These are phyloP conservation scores for Cyberlindnera japonica DNA, from an alignment of 805 yeast genomes.

Conservation along the genomic window DNA sequence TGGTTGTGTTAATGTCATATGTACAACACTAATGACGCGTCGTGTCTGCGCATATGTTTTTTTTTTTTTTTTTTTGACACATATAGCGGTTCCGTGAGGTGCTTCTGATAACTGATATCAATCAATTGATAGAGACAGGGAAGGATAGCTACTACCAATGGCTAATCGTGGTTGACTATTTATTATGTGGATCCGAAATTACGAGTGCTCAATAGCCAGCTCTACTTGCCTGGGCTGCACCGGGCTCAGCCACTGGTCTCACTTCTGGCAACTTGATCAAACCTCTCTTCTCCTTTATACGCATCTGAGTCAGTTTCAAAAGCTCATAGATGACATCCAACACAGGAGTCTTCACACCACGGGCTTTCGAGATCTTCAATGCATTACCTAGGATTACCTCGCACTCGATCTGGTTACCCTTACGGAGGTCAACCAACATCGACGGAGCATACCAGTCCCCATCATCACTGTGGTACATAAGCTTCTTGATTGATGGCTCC, in stretches of 20 bases:
- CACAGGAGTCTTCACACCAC: slow-evolving; percentile 54
- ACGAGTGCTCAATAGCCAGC: slow-evolving; percentile 2
- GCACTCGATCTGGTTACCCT: slow-evolving; percentile 65
- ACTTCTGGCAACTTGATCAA: slow-evolving; percentile 39
- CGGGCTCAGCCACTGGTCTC: slow-evolving; percentile 30
- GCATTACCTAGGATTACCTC: slow-evolving; percentile 72
- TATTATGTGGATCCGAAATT: no score
- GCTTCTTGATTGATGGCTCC: slow-evolving; percentile 44
- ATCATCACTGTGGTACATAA: slow-evolving; percentile 55
- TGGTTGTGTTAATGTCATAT: no score
- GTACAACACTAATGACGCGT: no score
- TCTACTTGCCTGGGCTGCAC: slow-evolving; percentile 5
- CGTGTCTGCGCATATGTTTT: no score
- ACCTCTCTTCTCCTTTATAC: slow-evolving; percentile 56
- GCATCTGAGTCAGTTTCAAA: slow-evolving; percentile 58
- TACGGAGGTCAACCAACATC: slow-evolving; percentile 65
- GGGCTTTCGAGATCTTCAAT: slow-evolving; percentile 44
- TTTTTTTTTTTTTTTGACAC: no score
- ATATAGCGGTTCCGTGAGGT: no score
- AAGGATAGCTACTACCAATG: no score
- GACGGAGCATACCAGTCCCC: slow-evolving; percentile 63
- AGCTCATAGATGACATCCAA: slow-evolving; percentile 54
- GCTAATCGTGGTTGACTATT: no score
- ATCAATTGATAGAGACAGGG: no score
- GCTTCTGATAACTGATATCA: no score